These are phyloP conservation scores for Penicillium polonicum DNA, from an alignment of 2,329 filamentous ascomycete genomes.

Conservation along the genomic window DNA sequence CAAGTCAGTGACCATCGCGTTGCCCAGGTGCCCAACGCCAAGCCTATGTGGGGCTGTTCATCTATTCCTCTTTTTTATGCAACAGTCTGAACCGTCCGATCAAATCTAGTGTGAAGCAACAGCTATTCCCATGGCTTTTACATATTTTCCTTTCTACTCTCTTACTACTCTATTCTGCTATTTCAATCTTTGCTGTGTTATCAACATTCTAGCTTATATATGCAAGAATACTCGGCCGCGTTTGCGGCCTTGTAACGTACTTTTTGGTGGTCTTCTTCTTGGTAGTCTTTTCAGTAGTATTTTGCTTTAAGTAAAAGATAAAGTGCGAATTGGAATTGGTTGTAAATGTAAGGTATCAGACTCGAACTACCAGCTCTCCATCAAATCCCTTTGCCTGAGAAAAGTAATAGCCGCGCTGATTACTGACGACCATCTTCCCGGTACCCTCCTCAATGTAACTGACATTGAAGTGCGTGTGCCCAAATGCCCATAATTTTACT, in stretches of 20 bases:
- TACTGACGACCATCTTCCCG: conserved; percentile 39
- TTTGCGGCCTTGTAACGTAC: no score
- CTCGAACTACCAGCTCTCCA: not conserved
- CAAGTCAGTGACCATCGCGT: not conserved
- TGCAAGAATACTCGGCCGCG: no score
- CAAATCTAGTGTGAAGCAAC: no score
- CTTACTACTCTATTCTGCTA: no score
- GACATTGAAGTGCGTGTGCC: conserved; percentile 51
- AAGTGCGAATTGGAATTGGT: not conserved
- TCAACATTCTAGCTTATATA: no score
- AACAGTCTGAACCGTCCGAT: no score
- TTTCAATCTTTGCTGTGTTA: no score
- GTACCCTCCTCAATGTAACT: conserved; percentile 35
- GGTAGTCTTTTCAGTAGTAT: no score
- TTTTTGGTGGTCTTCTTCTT: no score
- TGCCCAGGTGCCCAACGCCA: not conserved
- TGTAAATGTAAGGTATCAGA: not conserved
- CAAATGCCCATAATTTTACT: conserved; percentile 50
- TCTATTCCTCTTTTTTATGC: not conserved
- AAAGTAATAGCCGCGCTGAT: conserved; percentile 39
- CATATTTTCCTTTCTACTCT: no score
- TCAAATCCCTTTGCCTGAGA: not conserved
- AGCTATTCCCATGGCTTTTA: no score
- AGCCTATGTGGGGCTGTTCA: not conserved
- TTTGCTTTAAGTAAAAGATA: no score